Conservation (phyloP, 495 filamentous ascomycete species). For the Melanomma pulvis-pyrius region DNA sequence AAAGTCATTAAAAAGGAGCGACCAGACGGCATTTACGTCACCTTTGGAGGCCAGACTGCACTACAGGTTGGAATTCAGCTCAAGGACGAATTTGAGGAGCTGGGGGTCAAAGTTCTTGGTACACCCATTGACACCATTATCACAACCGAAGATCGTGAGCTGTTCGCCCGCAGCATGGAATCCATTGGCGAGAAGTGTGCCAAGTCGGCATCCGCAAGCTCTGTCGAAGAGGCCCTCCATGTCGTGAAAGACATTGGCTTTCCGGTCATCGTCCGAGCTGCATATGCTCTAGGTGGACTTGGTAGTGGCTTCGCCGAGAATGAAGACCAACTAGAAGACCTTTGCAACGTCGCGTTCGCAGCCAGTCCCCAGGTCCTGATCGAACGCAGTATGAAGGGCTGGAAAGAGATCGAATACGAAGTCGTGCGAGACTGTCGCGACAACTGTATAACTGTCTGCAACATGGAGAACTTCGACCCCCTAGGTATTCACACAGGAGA, state of each 20-base stretch:
- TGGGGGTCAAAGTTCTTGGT: constrained; percentile 91
- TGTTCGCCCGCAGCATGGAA: constrained; percentile 97
- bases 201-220: constrained; percentile 89
- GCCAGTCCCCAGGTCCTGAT: constrained; percentile 95
- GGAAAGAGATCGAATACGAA: constrained; percentile 99
- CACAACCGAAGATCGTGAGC: constrained; percentile 94
- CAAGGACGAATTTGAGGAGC: constrained; percentile 87
- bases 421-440: constrained; percentile 91
- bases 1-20: constrained; percentile 95
- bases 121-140: constrained; percentile 98
- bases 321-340: constrained; percentile 79
- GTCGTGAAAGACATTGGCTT: constrained; percentile 89
- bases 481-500: constrained; percentile 96
- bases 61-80: constrained; percentile 93
- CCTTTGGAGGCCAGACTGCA: constrained; percentile 95
- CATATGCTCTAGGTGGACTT: constrained; percentile 92
- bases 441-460: constrained; percentile 99
- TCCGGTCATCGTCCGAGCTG: constrained; percentile 95
- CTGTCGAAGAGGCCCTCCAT: constrained; percentile 77
- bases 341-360: constrained; percentile 94
- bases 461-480: constrained; percentile 99
- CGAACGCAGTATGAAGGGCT: constrained; percentile 98
- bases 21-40: constrained; percentile 95
- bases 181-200: constrained; percentile 97
- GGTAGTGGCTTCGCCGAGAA: constrained; percentile 95